Percentiles rank a stretch among this genome's conserved stretches.
Evolutionary conservation across 1,284 basidiomycete genomes (phyloP).

Genomic region (Apiotrichum mycotoxinovorans): DNA sequence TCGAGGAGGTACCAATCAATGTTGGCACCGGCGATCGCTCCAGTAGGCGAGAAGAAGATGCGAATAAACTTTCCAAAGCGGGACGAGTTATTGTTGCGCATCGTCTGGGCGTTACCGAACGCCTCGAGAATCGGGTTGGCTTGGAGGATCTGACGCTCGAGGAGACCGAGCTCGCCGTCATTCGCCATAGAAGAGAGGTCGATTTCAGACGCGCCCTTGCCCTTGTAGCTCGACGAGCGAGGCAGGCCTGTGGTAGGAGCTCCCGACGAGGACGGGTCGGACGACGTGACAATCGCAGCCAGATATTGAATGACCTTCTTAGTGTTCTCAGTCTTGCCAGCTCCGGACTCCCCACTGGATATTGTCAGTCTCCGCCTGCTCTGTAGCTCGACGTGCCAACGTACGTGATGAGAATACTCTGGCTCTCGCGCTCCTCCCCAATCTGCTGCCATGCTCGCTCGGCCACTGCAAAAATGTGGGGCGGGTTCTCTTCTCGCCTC

Average conservation of each 20-base stretch:
- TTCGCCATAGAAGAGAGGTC: constrained; percentile 41
- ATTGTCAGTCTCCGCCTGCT: constrained; percentile 5
- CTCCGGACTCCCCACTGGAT: constrained; percentile 89
- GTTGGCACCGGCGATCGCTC: constrained; percentile 95
- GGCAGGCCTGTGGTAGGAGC: constrained; percentile 42
- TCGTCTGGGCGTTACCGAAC: constrained; percentile 98
- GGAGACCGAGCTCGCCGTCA: constrained; percentile 70
- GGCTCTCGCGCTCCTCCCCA: constrained; percentile 94
- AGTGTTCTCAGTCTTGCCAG: constrained; percentile 99
- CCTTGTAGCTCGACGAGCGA: constrained; percentile 47
- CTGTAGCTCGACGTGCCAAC: constrained; percentile 44
- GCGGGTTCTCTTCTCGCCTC: constrained; percentile 87
- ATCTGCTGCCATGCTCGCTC: constrained; percentile 99
- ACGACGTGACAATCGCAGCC: constrained; percentile 83
- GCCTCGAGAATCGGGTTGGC: constrained; percentile 98
- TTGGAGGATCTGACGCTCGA: constrained; percentile 95
- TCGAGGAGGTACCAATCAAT: constrained; percentile 99
- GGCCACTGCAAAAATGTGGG: constrained; percentile 95
- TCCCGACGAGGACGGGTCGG: constrained; percentile 52
- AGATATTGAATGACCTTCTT: constrained; percentile 99
- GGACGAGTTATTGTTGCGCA: constrained; percentile 98
- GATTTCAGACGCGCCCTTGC: constrained; percentile 39
- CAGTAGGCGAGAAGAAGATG: constrained; percentile 89
- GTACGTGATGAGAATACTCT: constrained; percentile 96
- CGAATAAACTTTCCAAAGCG: constrained; percentile 94